Evolutionary conservation across 108 stramenopile genomes (phyloP), one percentile per base, ranked within the genome.

Genomic region (Nitzschia palea): DNA sequence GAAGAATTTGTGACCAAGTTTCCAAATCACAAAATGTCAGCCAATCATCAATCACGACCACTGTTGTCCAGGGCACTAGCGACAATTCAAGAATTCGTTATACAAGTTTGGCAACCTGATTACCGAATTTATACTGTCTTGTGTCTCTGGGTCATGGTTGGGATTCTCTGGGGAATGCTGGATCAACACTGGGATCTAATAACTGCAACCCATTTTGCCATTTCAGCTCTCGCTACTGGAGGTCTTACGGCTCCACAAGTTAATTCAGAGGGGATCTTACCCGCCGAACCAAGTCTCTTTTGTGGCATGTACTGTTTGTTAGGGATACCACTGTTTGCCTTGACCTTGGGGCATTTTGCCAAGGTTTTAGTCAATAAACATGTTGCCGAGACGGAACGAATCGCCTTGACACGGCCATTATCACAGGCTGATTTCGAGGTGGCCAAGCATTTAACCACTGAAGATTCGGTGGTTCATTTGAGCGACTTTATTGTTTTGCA

Each of bases 151-250:
- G 52, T 87, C 10, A 20, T 31, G 23, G 44, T 81, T 10, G 86
- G 86, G 12, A 48, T 87, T 27, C 3, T 22, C 28, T 87, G 80
- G 80, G 86, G 86, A 4, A 81, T 84, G 18, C 25, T 65, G 2
- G 43, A 76, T 40, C 80, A 84, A 61, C 42, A 52, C 8, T 87
- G 86, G 86, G 86, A 87, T 63, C 42, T 47, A 9, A 82, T 87
- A 3, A 87, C 87, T 10, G 68, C 82, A 14, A 88, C 84, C 18
- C 87, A 88, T 67, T 88, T 88, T 76, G 82, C 87, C 2, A 69
- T 88, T 23, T 83, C 82, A 12, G 87, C 87, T 1, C 55, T 88
- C 5, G 84, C 87, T 10, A 88, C 87, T 12, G 87, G 87, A 2
- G 87, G 87, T 14, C 53, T 88, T 36, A 88, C 87, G 0, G 87